Evolutionary conservation across 495 filamentous ascomycete species (phyloP).

Genomic region (Cercophora samala): DNA sequence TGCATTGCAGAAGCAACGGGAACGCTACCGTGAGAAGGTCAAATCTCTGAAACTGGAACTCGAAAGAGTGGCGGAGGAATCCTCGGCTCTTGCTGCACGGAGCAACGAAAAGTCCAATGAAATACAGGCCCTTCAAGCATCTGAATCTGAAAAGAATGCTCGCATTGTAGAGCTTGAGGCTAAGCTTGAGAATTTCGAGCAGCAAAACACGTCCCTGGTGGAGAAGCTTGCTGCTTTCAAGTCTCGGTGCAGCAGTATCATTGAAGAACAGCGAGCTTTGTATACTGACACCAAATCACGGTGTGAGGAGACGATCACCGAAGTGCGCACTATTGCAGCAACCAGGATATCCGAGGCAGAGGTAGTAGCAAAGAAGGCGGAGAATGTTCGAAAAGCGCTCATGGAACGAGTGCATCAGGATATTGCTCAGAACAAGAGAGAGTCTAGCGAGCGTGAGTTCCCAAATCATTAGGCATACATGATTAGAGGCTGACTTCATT

Average conservation of each 20-base stretch:
- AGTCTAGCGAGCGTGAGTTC: conserved; percentile 32
- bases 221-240: conserved; percentile 33
- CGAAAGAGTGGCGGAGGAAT: background rate
- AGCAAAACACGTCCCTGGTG: conserved; percentile 25
- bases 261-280: conserved; percentile 40
- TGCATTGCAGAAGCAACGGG: conserved; percentile 20
- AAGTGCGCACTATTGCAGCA: conserved; percentile 25
- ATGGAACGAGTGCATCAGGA: conserved; percentile 31
- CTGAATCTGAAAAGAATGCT: conserved; percentile 22
- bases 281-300: conserved; percentile 32
- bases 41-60: conserved; percentile 21
- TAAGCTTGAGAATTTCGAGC: conserved; percentile 23
- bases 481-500: background rate
- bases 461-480: background rate
- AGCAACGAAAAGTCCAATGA: conserved; percentile 19
- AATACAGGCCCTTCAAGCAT: conserved; percentile 26
- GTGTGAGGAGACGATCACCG: conserved; percentile 27
- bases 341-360: conserved; percentile 24
- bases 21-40: conserved; percentile 25
- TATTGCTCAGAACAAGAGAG: conserved; percentile 26
- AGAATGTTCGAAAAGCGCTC: conserved; percentile 34
- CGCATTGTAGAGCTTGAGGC: conserved; percentile 26
- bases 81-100: background rate
- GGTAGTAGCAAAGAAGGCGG: conserved; percentile 27
- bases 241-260: conserved; percentile 34